Evolutionary conservation across 805 yeast species (phyloP).

Genomic region (Cyberlindnera amylophila): DNA sequence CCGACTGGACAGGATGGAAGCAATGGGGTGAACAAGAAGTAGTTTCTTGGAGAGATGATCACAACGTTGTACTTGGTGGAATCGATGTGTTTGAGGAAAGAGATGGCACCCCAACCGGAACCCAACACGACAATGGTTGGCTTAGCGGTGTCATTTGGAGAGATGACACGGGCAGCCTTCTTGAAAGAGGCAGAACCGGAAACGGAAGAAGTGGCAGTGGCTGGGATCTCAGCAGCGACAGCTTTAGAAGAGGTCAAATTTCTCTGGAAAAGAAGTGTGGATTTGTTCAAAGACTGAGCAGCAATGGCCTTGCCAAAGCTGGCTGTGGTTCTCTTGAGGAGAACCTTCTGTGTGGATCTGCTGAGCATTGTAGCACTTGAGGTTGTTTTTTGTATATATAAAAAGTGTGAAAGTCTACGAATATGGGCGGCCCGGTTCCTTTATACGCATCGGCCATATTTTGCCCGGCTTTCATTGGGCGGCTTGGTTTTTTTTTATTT

Average conservation of each 20-base stretch:
- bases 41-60: constrained; percentile 87
- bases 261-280: constrained; percentile 13
- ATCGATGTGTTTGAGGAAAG: constrained; percentile 79
- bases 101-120: constrained; percentile 94
- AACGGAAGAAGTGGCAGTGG: constrained; percentile 13
- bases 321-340: constrained; percentile 15
- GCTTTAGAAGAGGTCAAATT: constrained; percentile 8
- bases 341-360: constrained; percentile 14
- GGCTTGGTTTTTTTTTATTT: no score
- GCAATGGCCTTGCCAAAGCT: constrained; percentile 10
- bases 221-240: constrained; percentile 8
- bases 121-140: constrained; percentile 63
- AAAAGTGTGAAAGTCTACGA: no score
- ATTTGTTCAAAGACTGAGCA: constrained; percentile 12
- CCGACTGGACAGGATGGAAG: constrained; percentile 94
- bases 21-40: constrained; percentile 89
- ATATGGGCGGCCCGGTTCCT: no score
- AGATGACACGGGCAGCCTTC: constrained; percentile 36
- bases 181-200: constrained; percentile 36
- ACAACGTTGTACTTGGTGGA: constrained; percentile 85
- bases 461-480: no score
- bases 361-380: constrained; percentile 6
- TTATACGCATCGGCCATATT: no score
- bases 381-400: not conserved
- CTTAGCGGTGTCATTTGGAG: constrained; percentile 31